Conservation (phyloP, 2,329 filamentous ascomycete genomes). For the Aspergillus spinulosporus region DNA sequence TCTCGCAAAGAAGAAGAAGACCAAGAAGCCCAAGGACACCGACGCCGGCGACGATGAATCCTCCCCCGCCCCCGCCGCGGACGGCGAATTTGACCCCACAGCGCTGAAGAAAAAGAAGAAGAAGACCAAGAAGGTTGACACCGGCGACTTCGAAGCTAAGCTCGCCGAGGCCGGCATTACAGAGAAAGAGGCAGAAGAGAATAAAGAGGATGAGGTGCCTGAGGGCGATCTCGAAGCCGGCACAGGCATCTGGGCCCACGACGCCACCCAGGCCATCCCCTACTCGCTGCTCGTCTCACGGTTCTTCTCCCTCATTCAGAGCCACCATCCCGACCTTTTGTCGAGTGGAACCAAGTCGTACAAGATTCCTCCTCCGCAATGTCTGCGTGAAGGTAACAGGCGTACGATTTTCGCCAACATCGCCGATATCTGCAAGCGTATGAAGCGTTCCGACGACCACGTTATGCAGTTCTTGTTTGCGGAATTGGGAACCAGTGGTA, state of each 20-base stretch:
- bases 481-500: constrained; percentile 95
- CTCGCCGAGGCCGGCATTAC: constrained; percentile 61
- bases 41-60: constrained; percentile 53
- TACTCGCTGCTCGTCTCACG: constrained; percentile 84
- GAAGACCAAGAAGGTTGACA: constrained; percentile 57
- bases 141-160: constrained; percentile 67
- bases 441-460: constrained; percentile 98
- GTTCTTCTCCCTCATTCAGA: constrained; percentile 92
- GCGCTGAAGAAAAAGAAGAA: constrained; percentile 86
- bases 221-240: constrained; percentile 80
- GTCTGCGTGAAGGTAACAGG: constrained; percentile 99
- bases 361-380: constrained; percentile 98
- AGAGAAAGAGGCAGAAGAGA: constrained; percentile 60
- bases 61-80: constrained; percentile 49
- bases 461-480: constrained; percentile 96
- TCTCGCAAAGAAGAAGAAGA: constrained; percentile 74
- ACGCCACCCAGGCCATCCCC: constrained; percentile 72
- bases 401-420: constrained; percentile 99
- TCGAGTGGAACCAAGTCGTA: constrained; percentile 88
- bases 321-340: constrained; percentile 95
- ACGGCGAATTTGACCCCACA: constrained; percentile 64
- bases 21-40: constrained; percentile 59
- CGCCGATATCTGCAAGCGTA: constrained; percentile 96
- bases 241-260: constrained; percentile 87
- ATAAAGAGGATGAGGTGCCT: constrained; percentile 55